Evolutionary conservation across 306 rosid species (phyloP).

Genomic region (Malus sieversii): DNA sequence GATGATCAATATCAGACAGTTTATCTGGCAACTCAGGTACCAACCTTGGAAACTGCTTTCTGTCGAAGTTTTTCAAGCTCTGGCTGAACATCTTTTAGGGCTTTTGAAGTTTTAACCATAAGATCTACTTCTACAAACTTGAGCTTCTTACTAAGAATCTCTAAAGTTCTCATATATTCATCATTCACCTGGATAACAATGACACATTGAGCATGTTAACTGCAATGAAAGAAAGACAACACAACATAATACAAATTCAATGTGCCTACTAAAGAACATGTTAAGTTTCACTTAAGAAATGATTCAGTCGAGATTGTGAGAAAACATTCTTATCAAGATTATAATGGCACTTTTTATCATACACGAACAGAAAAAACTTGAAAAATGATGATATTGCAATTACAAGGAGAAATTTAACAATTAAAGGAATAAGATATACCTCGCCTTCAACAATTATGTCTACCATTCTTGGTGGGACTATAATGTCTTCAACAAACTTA

Average conservation of each 20-base stretch:
- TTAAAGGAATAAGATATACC: constrained; percentile 32
- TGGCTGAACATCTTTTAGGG: constrained; percentile 93
- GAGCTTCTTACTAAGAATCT: constrained; percentile 82
- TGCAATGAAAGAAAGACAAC: constrained; percentile 13
- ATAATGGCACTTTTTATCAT: not conserved
- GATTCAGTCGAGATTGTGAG: not conserved
- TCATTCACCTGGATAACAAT: constrained; percentile 71
- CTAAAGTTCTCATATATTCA: constrained; percentile 89
- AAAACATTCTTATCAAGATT: not conserved
- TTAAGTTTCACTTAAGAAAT: constrained; percentile 1
- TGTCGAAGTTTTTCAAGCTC: constrained; percentile 94
- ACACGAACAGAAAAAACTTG: too few relatives aligned
- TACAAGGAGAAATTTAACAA: not conserved
- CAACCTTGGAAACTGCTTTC: constrained; percentile 92
- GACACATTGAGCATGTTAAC: constrained; percentile 13
- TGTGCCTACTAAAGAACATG: not conserved
- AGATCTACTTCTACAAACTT: constrained; percentile 83
- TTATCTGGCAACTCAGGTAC: not conserved
- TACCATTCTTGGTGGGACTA: constrained; percentile 96
- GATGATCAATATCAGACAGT: constrained; percentile 1
- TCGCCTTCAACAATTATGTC: constrained; percentile 87
- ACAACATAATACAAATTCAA: not conserved
- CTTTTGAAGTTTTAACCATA: constrained; percentile 83
- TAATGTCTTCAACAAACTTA: constrained; percentile 91
- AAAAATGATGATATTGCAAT: not conserved